Base-by-base conservation (phyloP, 257 asterid species). In the Lavandula angustifolia region DNA sequence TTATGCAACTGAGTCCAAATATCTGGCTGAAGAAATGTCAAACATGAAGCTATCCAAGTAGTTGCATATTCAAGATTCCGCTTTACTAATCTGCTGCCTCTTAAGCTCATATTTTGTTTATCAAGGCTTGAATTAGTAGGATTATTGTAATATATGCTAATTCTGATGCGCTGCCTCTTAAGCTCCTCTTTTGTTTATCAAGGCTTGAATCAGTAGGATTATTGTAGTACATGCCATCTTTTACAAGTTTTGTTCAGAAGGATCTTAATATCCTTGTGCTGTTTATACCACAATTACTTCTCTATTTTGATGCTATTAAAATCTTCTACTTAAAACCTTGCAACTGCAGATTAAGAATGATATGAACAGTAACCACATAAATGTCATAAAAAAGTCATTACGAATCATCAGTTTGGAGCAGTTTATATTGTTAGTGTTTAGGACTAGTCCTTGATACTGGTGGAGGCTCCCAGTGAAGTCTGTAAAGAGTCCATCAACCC, bases 391-490 rank as follows among this genome's bases (percentile, higher is more conserved):
- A 22, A 22, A 22, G 27, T 22, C 27, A 22, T 22, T 22, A 22
- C 27, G 2, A 22, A 22, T 22, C 27, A 22, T 22, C 27, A 22
- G 2, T 22, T 22, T 22, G 27, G 2, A 92, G 80, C 34, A 91
- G 77, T 43, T 76, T 75, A 51, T 70, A 65, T 18, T 90, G 85
- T 54, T 70, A 22, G 27, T 22, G 27, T 22, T 22, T 22, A 10
- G 92, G 92, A 2, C 66, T 62, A 7, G 94, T 75, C 95, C 87
- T 63, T 84, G 99, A 78, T 76, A 94, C 3, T 80, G 91, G 67
- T 87, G 95, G 37, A 94, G 87, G 80, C 96, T 94, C 44, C 96
- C 96, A 0, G 97, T 81, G 75, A 92, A 92, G 54, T 92, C 99
- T 5, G 99, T 94, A 50, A 94, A 94, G 29, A 90, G 86, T 43